A percentile compares a stretch with the other conserved stretches of the same genome.
These are phyloP conservation scores for Digitaria exilis DNA, from an alignment of 202 grass and related monocot genomes.

Conservation along the genomic window DNA sequence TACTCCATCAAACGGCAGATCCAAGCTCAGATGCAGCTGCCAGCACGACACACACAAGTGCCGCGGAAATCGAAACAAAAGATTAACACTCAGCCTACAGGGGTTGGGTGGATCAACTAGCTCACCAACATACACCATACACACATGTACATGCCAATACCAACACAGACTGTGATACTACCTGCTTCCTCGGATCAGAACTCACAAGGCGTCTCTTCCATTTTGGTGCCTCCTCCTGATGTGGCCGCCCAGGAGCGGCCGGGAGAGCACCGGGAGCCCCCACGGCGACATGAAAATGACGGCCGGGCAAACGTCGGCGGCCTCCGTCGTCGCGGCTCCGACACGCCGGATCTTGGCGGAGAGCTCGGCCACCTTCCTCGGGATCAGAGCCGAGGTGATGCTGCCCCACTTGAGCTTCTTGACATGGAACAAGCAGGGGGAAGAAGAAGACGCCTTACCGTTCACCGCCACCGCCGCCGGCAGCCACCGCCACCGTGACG, in stretches of 20 bases:
- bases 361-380: conserved; percentile 38
- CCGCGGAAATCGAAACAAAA: neutral
- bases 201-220: conserved; percentile 40
- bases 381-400: conserved; percentile 42
- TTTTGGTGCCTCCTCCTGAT: conserved; percentile 39
- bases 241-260: conserved; percentile 27
- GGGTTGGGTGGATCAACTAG: neutral
- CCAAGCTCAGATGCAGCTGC: neutral
- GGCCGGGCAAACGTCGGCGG: conserved; percentile 10
- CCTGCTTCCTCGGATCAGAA: neutral
- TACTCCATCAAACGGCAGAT: neutral
- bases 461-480: neutral
- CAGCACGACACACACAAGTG: neutral
- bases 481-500: conserved; percentile 31
- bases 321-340: neutral
- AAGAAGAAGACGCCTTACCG: conserved; percentile 19
- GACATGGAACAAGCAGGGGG: conserved; percentile 30
- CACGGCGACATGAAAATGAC: conserved; percentile 65
- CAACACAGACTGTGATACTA: conserved; percentile 1
- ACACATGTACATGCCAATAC: neutral
- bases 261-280: conserved; percentile 71
- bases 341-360: conserved; percentile 39
- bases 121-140: neutral
- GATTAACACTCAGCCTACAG: neutral
- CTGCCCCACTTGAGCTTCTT: conserved; percentile 54